Evolutionary conservation across 805 yeast genomes (phyloP).

Genomic region (Candida broadrunensis): DNA sequence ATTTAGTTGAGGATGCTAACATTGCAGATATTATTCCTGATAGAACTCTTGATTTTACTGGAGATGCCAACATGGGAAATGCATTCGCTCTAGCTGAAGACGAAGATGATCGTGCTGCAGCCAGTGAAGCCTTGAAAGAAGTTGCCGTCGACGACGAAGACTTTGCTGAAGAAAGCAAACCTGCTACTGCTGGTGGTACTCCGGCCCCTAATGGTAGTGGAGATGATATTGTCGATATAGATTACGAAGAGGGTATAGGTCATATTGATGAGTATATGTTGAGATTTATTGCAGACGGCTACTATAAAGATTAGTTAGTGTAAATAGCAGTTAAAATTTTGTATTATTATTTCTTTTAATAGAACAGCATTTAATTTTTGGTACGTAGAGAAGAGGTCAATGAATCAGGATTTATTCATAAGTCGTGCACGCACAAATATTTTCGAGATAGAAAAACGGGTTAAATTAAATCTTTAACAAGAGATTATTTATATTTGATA

Average conservation of each 20-base stretch:
- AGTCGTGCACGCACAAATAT: background rate
- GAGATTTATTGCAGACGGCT: conserved; percentile 81
- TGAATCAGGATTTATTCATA: background rate
- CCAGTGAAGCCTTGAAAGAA: conserved; percentile 83
- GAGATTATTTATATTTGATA: too few species aligned
- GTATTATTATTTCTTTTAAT: background rate
- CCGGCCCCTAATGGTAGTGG: conserved; percentile 28
- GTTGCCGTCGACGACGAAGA: conserved; percentile 83
- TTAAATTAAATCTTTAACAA: background rate
- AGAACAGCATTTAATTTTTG: background rate
- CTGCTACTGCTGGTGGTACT: conserved; percentile 20
- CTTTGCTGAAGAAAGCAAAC: conserved; percentile 42
- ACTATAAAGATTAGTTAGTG: conserved; percentile 29
- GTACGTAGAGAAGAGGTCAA: too few species aligned
- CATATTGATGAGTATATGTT: conserved; percentile 98
- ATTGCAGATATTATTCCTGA: conserved; percentile 38
- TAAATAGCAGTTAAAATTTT: background rate
- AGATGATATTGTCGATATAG: conserved; percentile 29
- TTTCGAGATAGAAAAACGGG: background rate
- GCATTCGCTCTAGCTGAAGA: conserved; percentile 92
- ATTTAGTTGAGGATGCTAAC: conserved; percentile 67
- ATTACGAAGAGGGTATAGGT: conserved; percentile 62
- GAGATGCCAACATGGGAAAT: conserved; percentile 46
- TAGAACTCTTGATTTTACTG: conserved; percentile 32
- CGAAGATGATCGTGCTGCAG: conserved; percentile 87